Evolutionary conservation across 2,329 filamentous ascomycete species (phyloP).

Genomic region (Cytospora leucostoma): DNA sequence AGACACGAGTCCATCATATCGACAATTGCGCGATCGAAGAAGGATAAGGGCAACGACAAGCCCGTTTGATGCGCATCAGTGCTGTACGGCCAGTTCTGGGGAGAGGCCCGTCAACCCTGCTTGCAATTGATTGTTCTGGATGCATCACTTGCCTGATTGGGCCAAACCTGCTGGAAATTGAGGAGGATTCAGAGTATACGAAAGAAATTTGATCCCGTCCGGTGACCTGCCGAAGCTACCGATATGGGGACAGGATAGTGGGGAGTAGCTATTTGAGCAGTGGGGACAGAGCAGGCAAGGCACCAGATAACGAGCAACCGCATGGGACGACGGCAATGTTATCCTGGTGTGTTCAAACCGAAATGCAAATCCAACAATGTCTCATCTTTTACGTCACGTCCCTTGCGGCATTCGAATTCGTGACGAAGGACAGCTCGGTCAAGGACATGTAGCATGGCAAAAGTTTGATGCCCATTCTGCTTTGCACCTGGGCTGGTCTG

Average conservation of each 20-base stretch:
- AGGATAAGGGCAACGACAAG: conserved; percentile 22
- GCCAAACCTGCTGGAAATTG: not conserved
- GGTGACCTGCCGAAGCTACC: not conserved
- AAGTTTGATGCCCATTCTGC: no score
- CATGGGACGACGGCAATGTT: not conserved
- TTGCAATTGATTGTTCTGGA: not conserved
- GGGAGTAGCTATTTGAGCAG: not conserved
- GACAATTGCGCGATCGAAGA: conserved; percentile 26
- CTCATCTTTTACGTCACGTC: not conserved
- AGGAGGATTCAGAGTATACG: not conserved
- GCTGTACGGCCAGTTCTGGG: not conserved
- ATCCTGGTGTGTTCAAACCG: not conserved
- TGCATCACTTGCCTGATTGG: not conserved
- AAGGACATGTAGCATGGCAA: no score
- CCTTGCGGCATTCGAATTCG: no score
- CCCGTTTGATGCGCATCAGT: conserved; percentile 15
- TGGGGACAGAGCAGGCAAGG: not conserved
- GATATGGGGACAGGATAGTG: not conserved
- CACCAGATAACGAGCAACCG: not conserved
- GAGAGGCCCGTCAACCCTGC: not conserved
- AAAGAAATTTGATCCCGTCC: not conserved
- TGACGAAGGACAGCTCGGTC: no score
- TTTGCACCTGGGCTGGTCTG: no score
- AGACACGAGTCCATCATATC: conserved; percentile 27
- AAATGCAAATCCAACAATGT: not conserved